These are phyloP conservation scores for Globisporangium lucens DNA, from an alignment of 352 stramenopile genomes.

Conservation along the genomic window DNA sequence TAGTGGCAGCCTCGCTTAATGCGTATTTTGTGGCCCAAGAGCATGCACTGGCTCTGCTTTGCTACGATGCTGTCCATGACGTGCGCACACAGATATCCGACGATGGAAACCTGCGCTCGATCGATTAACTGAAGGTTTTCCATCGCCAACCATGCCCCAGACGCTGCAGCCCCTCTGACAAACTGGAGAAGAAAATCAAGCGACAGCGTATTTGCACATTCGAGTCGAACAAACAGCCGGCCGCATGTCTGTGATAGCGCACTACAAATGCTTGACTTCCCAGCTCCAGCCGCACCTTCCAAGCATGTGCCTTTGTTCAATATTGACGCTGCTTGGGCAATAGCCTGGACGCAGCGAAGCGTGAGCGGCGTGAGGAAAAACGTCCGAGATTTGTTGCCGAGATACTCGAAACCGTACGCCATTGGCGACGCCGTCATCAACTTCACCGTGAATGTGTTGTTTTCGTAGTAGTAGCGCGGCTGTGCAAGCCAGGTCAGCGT, in stretches of 20 bases:
- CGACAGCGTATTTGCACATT: slow-evolving; percentile 26
- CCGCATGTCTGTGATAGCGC: slow-evolving; percentile 48
- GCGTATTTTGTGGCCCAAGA: slow-evolving; percentile 40
- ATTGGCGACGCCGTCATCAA: slow-evolving; percentile 46
- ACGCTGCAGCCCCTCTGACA: slow-evolving; percentile 45
- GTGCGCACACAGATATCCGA: slow-evolving; percentile 43
- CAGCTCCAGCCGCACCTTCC: slow-evolving; percentile 28
- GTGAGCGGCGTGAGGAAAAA: slow-evolving; percentile 57
- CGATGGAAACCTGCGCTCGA: slow-evolving; percentile 15
- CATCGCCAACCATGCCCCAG: slow-evolving; percentile 57
- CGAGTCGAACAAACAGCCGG: slow-evolving; percentile 39
- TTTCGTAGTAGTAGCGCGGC: slow-evolving; percentile 66
- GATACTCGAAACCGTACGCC: slow-evolving; percentile 70
- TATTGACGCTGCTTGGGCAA: slow-evolving; percentile 36
- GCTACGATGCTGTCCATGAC: slow-evolving; percentile 37
- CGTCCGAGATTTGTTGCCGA: slow-evolving; percentile 38
- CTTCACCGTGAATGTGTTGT: slow-evolving; percentile 44
- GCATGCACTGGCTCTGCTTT: slow-evolving; percentile 33
- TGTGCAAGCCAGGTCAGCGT: slow-evolving; percentile 53
- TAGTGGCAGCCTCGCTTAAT: slow-evolving; percentile 52
- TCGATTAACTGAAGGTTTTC: slow-evolving; percentile 34
- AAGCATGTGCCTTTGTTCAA: slow-evolving; percentile 42
- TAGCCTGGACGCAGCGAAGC: slow-evolving; percentile 54
- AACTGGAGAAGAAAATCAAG: slow-evolving; percentile 39
- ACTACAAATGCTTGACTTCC: slow-evolving; percentile 44